Evolutionary conservation across 1,139 yeast genomes (phyloP).

Genomic region (Suhomyces guaymorum): DNA sequence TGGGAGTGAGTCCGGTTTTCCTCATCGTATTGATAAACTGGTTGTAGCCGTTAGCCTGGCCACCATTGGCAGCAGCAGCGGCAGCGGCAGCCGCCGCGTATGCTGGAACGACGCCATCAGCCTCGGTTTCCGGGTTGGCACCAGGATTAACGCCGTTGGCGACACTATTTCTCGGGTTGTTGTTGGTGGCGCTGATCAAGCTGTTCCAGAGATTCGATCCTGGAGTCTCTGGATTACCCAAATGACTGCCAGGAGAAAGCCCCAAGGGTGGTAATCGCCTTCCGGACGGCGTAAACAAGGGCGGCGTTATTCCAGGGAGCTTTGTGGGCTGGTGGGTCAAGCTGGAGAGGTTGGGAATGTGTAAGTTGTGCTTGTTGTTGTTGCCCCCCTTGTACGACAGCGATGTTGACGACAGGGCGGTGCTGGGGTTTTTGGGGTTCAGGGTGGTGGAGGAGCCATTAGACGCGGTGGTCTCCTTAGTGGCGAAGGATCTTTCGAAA

Average conservation of each 20-base stretch:
- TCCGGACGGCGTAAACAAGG: conserved; percentile 61
- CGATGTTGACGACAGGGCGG: conserved; percentile 7
- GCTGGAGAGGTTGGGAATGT: conserved; percentile 35
- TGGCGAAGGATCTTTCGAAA: conserved; percentile 89
- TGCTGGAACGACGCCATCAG: conserved; percentile 1
- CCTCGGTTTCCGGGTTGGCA: conserved; percentile 1
- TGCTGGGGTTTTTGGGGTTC: conserved; percentile 7
- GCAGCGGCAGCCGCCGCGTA: too few species aligned
- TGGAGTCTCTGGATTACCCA: conserved; percentile 52
- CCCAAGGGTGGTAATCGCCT: conserved; percentile 59
- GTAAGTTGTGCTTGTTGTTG: conserved; percentile 39
- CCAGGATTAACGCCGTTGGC: conserved; percentile 3
- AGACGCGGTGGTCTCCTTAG: conserved; percentile 36
- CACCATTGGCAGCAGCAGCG: too few species aligned
- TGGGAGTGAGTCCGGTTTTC: conserved; percentile 68
- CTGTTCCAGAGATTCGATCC: conserved; percentile 50
- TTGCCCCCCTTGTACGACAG: conserved; percentile 30
- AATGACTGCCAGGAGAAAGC: conserved; percentile 38
- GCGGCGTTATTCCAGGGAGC: conserved; percentile 52
- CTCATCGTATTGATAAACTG: conserved; percentile 37
- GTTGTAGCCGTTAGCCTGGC: conserved; percentile 18
- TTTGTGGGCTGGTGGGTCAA: conserved; percentile 26
- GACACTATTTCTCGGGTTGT: conserved; percentile 12
- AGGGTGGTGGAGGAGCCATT: conserved; percentile 6
- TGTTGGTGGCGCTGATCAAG: conserved; percentile 38